These are phyloP conservation scores for Xylaria sp. DNA, from an alignment of 2,329 filamentous ascomycete species.

Conservation along the genomic window DNA sequence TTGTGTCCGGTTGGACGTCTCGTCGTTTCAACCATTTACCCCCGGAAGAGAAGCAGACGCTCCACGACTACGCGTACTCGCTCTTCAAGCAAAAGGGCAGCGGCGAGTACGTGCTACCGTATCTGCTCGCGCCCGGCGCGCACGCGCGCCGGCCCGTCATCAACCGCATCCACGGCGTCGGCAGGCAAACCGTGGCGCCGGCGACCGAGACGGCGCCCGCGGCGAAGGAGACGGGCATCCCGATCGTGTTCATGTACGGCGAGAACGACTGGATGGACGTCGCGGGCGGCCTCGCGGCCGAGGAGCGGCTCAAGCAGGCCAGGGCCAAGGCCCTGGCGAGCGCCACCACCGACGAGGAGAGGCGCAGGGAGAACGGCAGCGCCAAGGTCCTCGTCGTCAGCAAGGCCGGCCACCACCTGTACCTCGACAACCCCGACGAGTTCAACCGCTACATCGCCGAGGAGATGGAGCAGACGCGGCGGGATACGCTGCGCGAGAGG, in stretches of 20 bases:
- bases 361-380: slow-evolving; percentile 71
- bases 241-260: slow-evolving; percentile 92
- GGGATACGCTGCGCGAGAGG: slow-evolving; percentile 31
- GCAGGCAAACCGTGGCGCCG: slow-evolving; percentile 63
- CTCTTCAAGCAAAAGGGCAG: slow-evolving; percentile 91
- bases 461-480: slow-evolving; percentile 56
- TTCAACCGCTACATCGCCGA: slow-evolving; percentile 58
- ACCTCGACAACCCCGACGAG: slow-evolving; percentile 61
- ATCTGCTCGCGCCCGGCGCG: slow-evolving; percentile 90
- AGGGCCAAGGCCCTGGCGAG: slow-evolving; percentile 60
- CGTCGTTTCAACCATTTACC: slow-evolving; percentile 90
- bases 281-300: slow-evolving; percentile 77
- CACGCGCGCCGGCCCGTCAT: slow-evolving; percentile 89
- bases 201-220: slow-evolving; percentile 37
- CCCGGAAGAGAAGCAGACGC: slow-evolving; percentile 73
- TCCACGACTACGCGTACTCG: slow-evolving; percentile 93
- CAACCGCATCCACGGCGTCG: slow-evolving; percentile 81
- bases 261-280: slow-evolving; percentile 99
- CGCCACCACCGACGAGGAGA: slow-evolving; percentile 70
- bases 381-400: slow-evolving; percentile 80
- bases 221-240: slow-evolving; percentile 66
- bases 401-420: slow-evolving; percentile 62
- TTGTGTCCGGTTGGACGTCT: slow-evolving; percentile 94
- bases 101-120: slow-evolving; percentile 90
- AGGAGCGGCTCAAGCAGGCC: slow-evolving; percentile 75